Conservation (phyloP, 1,284 basidiomycete genomes). For the Grifola frondosa region DNA sequence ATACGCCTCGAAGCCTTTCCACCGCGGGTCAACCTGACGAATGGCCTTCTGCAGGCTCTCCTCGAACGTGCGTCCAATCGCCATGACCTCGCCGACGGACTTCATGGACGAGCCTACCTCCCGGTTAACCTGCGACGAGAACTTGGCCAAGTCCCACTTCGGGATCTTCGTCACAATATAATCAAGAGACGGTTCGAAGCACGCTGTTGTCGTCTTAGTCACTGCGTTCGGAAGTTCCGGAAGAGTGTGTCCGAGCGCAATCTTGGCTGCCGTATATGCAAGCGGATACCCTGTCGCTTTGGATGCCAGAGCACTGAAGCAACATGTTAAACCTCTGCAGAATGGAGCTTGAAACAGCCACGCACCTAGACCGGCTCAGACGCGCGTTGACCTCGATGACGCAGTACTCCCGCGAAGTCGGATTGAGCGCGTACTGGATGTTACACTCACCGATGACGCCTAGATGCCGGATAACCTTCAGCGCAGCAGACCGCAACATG, state of each 20-base stretch:
- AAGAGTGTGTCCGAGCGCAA: constrained; percentile 97
- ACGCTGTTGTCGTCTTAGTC: constrained; percentile 98
- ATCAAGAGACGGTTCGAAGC: constrained; percentile 99
- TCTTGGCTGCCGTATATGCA: constrained; percentile 99
- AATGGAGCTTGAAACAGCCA: constrained; percentile 34
- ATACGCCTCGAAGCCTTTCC: constrained; percentile 83
- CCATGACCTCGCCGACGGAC: constrained; percentile 99
- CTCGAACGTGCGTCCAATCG: constrained; percentile 98
- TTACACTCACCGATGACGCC: constrained; percentile 99
- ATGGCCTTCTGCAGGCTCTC: constrained; percentile 99
- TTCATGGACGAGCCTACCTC: constrained; percentile 99
- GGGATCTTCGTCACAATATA: constrained; percentile 99
- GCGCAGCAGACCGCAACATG: constrained; percentile 96
- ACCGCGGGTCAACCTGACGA: constrained; percentile 92
- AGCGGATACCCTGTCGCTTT: constrained; percentile 99
- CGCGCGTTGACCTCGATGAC: constrained; percentile 98
- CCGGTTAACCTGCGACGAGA: constrained; percentile 90
- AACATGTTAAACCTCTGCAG: constrained; percentile 59
- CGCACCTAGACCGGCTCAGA: constrained; percentile 44
- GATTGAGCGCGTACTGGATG: constrained; percentile 98
- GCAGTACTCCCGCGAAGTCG: constrained; percentile 90
- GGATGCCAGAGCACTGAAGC: constrained; percentile 80
- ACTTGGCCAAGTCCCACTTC: constrained; percentile 99
- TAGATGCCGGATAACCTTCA: constrained; percentile 88
- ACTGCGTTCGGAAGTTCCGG: constrained; percentile 98